Evolutionary conservation across 1,284 basidiomycete genomes (phyloP), one percentile per base, ranked within the genome.

Genomic region (Melampsora abietis-canadensis): DNA sequence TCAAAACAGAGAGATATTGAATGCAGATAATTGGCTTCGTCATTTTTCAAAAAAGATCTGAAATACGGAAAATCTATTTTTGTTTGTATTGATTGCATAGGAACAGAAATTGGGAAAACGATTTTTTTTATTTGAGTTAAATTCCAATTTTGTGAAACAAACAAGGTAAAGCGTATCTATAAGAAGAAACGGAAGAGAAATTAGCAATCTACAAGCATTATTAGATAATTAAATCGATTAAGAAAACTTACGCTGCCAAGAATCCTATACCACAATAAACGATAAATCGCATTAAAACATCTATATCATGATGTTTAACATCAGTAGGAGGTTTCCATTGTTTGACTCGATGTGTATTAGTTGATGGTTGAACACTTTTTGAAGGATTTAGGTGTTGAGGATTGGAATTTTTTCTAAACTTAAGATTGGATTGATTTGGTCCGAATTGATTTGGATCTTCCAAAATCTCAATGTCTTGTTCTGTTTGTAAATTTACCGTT

Each of bases 211-310:
- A 4, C 2, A 40, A 40, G 37, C 37, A 8, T 40, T 6, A n/a
- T n/a, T n/a, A n/a, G n/a, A n/a, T n/a, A n/a, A n/a, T n/a, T n/a
- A n/a, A n/a, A n/a, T n/a, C n/a, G n/a, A n/a, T n/a, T n/a, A 44
- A 46, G 19, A 27, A 30, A n/a, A n/a, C 68, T n/a, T n/a, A 70
- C 68, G 60, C 60, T 10, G 68, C 30, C 40, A 70, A 47, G 37
- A 70, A 63, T n/a, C 68, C 68, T 19, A 70, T 70, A 19, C 68
- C 68, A 48, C 17, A 19, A 64, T 70, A 70, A 51, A 70, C 68
- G 4, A 70, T 70, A 19, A 70, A 61, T 34, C 68, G 31, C 68
- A 70, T 70, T 61, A 70, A 47, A 31, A 70, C 68, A 64, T 70
- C 68, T n/a, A 70, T 37, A 54, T 70, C 68, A 47, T 64, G 63